These are phyloP conservation scores for Logfia minima DNA, from an alignment of 129 eudicot species.

Conservation along the genomic window DNA sequence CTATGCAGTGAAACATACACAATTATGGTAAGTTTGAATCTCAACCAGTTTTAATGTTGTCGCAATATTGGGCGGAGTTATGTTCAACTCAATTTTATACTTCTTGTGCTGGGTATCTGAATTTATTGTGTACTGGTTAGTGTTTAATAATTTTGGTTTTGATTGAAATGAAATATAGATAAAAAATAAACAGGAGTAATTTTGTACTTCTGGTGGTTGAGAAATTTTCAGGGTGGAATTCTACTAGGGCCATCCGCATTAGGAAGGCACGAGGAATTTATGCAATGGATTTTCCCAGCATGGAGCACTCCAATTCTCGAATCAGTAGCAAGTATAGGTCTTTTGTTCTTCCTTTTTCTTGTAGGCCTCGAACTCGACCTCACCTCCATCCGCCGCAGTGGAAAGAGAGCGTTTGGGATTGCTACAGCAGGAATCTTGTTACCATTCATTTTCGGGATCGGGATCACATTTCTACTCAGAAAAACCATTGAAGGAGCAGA, in stretches of 20 bases:
- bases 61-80: too few relatives aligned
- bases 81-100: too few relatives aligned
- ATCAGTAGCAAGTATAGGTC: conserved; percentile 64
- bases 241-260: conserved; percentile 73
- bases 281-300: conserved; percentile 50
- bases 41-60: too few relatives aligned
- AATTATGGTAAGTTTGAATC: too few relatives aligned
- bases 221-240: conserved; percentile 54
- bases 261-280: conserved; percentile 54
- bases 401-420: conserved; percentile 50
- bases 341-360: conserved; percentile 64
- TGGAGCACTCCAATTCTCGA: conserved; percentile 81
- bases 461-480: conserved; percentile 52
- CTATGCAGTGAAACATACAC: too few relatives aligned
- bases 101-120: too few relatives aligned
- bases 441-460: conserved; percentile 58
- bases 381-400: conserved; percentile 51
- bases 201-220: too few relatives aligned
- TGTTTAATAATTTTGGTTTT: too few relatives aligned
- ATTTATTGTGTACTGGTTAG: too few relatives aligned
- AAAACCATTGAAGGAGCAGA: conserved; percentile 42
- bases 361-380: conserved; percentile 86
- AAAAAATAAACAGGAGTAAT: too few relatives aligned
- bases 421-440: conserved; percentile 61
- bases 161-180: too few relatives aligned